These are phyloP conservation scores for Chlorella sorokiniana DNA, from an alignment of 139 green algal species.

Conservation along the genomic window DNA sequence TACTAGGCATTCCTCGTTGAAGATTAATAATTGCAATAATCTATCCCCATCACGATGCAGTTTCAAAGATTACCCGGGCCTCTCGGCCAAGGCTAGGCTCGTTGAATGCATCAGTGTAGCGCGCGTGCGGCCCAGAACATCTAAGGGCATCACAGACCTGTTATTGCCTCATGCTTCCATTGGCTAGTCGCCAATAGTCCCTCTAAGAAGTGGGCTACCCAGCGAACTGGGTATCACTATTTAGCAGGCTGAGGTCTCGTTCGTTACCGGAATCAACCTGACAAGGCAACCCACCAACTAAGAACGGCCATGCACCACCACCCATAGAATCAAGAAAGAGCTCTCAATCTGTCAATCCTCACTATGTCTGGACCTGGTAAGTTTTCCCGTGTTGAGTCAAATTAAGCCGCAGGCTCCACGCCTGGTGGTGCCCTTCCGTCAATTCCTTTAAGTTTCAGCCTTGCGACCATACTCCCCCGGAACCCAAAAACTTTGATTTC, in stretches of 20 bases:
- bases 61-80: no score
- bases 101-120: conserved; percentile 98
- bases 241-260: conserved; percentile 98
- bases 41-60: conserved; percentile 96
- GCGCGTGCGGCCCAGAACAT: conserved; percentile 98
- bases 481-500: no score
- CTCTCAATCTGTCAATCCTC: no score
- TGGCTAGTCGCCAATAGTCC: conserved; percentile 93
- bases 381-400: no score
- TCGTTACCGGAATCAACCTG: conserved; percentile 97
- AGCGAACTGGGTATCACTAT: conserved; percentile 77
- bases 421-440: no score
- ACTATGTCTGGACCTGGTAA: no score
- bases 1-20: conserved; percentile 98
- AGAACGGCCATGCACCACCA: no score
- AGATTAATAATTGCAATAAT: conserved; percentile 99
- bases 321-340: no score
- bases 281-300: conserved; percentile 97
- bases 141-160: conserved; percentile 99
- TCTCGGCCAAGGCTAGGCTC: conserved; percentile 91
- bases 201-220: no score
- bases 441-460: no score
- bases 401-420: no score
- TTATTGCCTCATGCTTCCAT: conserved; percentile 98
- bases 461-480: no score